Conservation (phyloP, 768 basidiomycete genomes). For the Megacollybia marginata region DNA sequence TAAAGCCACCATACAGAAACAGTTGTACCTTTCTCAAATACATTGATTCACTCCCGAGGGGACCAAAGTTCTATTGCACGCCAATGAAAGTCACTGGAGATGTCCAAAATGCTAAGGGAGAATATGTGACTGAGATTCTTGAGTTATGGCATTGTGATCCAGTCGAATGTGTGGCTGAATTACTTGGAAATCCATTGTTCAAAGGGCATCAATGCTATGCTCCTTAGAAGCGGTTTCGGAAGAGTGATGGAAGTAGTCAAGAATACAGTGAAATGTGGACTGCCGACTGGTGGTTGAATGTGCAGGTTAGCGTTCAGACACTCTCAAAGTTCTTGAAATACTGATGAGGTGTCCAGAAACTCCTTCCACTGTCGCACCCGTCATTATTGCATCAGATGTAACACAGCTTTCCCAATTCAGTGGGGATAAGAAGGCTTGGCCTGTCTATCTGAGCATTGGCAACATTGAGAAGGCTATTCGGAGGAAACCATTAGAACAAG, state of each 20-base stretch:
- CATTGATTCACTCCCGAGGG: conserved; percentile 18
- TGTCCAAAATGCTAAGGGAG: background rate
- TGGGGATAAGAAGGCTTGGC: conserved; percentile 21
- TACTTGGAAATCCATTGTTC: conserved; percentile 9
- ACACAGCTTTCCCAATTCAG: conserved; percentile 18
- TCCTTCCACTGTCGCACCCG: conserved; percentile 10
- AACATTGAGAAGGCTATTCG: conserved; percentile 18
- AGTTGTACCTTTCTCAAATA: conserved; percentile 13
- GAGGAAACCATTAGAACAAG: conserved; percentile 11
- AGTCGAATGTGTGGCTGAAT: background rate
- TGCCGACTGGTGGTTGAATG: too few species aligned
- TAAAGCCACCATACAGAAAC: conserved; percentile 17
- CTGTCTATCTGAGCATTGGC: conserved; percentile 24
- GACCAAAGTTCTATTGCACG: conserved; percentile 17
- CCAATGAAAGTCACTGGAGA: conserved; percentile 1
- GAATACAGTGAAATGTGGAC: too few species aligned
- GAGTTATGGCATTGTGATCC: too few species aligned
- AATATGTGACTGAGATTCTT: background rate
- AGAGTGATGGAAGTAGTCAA: background rate
- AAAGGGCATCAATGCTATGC: background rate
- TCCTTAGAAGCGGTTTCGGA: background rate
- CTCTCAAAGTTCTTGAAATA: too few species aligned
- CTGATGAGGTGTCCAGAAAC: conserved; percentile 1
- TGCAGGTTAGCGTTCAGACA: conserved; percentile 1
- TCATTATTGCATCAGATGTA: conserved; percentile 25